Base-by-base conservation (phyloP, 2,329 filamentous ascomycete species). In the Neofusicoccum cordaticola region DNA sequence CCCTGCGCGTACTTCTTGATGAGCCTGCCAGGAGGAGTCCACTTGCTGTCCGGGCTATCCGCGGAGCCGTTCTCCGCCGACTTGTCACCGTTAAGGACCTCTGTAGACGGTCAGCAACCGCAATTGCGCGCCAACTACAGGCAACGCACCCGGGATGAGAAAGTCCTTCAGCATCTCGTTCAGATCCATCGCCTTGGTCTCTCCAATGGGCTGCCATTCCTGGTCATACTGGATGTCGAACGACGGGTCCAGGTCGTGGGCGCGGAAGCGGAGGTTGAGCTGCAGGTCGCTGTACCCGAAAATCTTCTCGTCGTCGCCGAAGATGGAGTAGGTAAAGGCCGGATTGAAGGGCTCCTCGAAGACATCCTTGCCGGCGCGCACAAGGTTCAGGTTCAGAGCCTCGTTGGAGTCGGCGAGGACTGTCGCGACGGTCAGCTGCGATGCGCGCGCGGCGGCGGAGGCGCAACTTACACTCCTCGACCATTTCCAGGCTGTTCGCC, bases 261-360 rank as follows among this genome's bases (percentile, higher is more conserved):
- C 85, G 39, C 84, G 83, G 69, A 89, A 88, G 67, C 87, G 87
- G 63, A 98, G 80, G 67, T 87, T 86, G 73, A 98, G 89, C 68
- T 87, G 87, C 63, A 97, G 84, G 62, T 88, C 87, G 74, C 92
- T 89, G 82, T 97, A 97, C 42, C 94, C 94, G 71, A 96, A 93
- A 68, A 98, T 94, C 35, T 85, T 86, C 77, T 99, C 93, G 8
- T 95, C 89, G n/a, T 98, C 90, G 72, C 92, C 92, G 70, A 98
- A 97, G 68, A 99, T 90, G 1, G 92, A 83, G 77, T 98, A 97
- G 17, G 94, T 97, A 76, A 93, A 96, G 73, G 86, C 86, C 0
- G 95, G 96, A 66, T 91, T 84, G 77, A 99, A 98, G 34, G 86
- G 69, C 89, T 79, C 37, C 84, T 85, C 70, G 85, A 86, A 85